Base-by-base conservation (phyloP, 106 monocot species). In the Hemerocallis citrina region DNA sequence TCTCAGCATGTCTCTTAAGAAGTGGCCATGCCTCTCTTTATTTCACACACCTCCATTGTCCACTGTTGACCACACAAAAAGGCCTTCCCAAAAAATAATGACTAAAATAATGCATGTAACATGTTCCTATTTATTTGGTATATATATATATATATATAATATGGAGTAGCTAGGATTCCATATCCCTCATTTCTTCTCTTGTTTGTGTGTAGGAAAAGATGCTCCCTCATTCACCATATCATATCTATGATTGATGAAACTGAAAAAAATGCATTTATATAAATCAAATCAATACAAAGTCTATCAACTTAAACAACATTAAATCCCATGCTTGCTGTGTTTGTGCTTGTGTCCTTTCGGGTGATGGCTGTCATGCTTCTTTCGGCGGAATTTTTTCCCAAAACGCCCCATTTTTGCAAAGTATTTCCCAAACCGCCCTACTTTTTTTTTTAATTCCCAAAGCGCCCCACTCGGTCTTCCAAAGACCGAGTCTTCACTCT, bases 261-360 rank as follows among this genome's bases (percentile, higher is more conserved):
- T n/a, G n/a, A n/a, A n/a, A n/a, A 66, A 52, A 66, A 51, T 52
- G 52, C 15, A 38, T 34, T n/a, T n/a, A n/a, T 6, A 66, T 54
- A 54, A 37, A 66, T 66, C 22, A 39, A 47, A 47, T 46, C 20
- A 30, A 27, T 28, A 11, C 23, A 12, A 25, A 11, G 11, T 3
- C 13, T 17, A 16, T 19, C 44, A n/a, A n/a, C n/a, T n/a, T 14
- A 34, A 64, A 48, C 17, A 48, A 9, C 55, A 66, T 30, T 55
- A 39, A 66, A 66, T 29, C 55, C 28, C 52, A 66, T 55, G 41
- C 12, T 25, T 41, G 63, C 47, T 48, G 63, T 30, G 15, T 34
- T 15, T 47, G 63, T 52, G 14, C 19, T 52, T n/a, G n/a, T n/a
- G 43, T 23, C 27, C 35, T 17, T 62, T 5, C 50, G 12, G 14